These are phyloP conservation scores for Microdochium nivale DNA, from an alignment of 2,329 filamentous ascomycete species.

Conservation along the genomic window DNA sequence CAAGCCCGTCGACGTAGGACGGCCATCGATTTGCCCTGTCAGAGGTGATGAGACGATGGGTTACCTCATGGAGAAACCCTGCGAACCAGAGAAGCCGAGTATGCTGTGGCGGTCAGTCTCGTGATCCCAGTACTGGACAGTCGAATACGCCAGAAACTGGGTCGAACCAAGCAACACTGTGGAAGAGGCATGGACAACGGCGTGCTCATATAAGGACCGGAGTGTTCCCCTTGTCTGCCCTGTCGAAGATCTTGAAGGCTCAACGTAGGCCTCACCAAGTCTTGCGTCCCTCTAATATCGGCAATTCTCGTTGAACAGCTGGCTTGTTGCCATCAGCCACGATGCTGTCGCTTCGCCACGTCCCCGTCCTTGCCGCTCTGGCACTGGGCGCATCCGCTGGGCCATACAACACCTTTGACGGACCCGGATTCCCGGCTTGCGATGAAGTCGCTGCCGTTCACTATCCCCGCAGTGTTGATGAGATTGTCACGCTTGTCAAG, in stretches of 20 bases:
- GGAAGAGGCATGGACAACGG: not conserved
- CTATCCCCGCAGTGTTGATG: slow-evolving; percentile 33
- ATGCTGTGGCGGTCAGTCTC: not conserved
- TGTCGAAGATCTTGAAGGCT: not conserved
- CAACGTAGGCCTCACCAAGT: not conserved
- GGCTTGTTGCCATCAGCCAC: not conserved
- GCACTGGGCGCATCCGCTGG: not conserved
- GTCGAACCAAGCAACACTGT: not conserved
- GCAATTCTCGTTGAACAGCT: not conserved
- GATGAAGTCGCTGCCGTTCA: slow-evolving; percentile 34
- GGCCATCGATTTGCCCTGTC: not conserved
- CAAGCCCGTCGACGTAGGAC: not conserved
- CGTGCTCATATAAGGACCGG: not conserved
- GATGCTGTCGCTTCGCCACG: not conserved
- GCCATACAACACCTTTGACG: slow-evolving; percentile 41
- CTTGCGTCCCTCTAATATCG: not conserved
- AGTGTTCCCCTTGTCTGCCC: not conserved
- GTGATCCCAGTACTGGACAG: not conserved
- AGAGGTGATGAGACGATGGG: not conserved
- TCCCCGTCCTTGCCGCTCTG: not conserved
- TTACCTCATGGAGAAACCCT: not conserved
- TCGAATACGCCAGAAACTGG: not conserved
- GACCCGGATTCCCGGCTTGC: slow-evolving; percentile 36
- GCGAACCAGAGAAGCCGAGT: not conserved
- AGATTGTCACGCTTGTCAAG: slow-evolving; percentile 32